Evolutionary conservation across 371 early-diverging fungal genomes (phyloP).

Genomic region (Mortierella sp.): DNA sequence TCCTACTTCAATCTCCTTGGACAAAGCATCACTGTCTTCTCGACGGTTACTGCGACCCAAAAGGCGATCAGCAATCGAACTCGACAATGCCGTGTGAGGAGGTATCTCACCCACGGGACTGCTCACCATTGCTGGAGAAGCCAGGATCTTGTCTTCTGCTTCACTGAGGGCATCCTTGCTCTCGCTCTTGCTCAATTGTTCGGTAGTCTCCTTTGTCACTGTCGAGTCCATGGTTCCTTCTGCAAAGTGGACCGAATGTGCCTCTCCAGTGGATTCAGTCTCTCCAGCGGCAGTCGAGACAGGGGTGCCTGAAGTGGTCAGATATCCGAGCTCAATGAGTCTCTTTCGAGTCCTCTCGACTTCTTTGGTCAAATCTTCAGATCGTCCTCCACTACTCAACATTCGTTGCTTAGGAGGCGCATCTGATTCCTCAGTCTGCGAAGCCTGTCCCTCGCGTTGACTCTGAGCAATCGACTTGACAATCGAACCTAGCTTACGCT

Average conservation of each 20-base stretch:
- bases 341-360: conserved; percentile 19
- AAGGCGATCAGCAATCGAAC: background rate
- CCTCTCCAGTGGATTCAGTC: too few species aligned
- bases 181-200: background rate
- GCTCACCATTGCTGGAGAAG: conserved; percentile 30
- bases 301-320: background rate
- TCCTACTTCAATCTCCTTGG: background rate
- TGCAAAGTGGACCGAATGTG: too few species aligned
- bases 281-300: too few species aligned
- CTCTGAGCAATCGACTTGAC: background rate
- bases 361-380: conserved; percentile 19
- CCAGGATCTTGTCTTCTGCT: conserved; percentile 1
- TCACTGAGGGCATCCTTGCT: too few species aligned
- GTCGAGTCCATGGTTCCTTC: too few species aligned
- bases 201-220: too few species aligned
- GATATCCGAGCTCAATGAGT: conserved; percentile 17
- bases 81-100: too few species aligned
- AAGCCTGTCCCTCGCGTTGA: too few species aligned
- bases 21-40: background rate
- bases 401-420: too few species aligned
- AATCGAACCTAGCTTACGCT: conserved; percentile 14
- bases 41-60: background rate
- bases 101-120: conserved; percentile 10
- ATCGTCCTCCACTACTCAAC: background rate
- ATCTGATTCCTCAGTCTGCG: too few species aligned